A percentile compares a stretch with the other conserved stretches of the same genome.
Evolutionary conservation across 2,329 filamentous ascomycete genomes (phyloP).

Genomic region (Penicillium sp.): DNA sequence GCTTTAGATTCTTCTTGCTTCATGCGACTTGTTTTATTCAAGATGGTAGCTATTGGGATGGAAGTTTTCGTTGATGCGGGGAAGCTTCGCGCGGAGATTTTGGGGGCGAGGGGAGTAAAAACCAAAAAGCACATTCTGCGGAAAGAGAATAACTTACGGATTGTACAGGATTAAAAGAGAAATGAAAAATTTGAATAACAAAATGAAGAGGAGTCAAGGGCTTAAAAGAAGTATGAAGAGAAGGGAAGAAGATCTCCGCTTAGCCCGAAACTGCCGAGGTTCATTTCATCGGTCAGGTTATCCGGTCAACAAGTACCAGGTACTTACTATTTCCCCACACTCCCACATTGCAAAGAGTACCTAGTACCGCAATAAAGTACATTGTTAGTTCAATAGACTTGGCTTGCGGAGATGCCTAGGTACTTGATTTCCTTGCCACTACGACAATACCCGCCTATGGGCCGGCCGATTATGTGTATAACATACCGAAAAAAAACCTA

Average conservation of each 20-base stretch:
- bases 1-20: neutral
- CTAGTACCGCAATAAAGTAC: neutral
- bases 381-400: neutral
- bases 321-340: neutral
- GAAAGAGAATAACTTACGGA: constrained; percentile 11
- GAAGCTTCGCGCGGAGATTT: constrained; percentile 13
- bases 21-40: neutral
- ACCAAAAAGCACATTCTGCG: neutral
- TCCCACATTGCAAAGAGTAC: neutral
- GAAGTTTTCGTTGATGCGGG: constrained; percentile 18
- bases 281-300: constrained; percentile 13
- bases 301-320: constrained; percentile 7
- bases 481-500: no score
- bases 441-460: no score
- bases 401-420: constrained; percentile 8
- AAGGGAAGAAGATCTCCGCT: constrained; percentile 14
- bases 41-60: neutral
- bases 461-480: no score
- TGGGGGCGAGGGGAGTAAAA: neutral
- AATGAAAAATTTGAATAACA: neutral
- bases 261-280: constrained; percentile 24
- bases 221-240: constrained; percentile 3
- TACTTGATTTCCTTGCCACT: no score
- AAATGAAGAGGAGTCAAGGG: neutral
- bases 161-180: neutral